These are phyloP conservation scores for Apiotrichum sp. DNA, from an alignment of 1,284 basidiomycete species.

Conservation along the genomic window DNA sequence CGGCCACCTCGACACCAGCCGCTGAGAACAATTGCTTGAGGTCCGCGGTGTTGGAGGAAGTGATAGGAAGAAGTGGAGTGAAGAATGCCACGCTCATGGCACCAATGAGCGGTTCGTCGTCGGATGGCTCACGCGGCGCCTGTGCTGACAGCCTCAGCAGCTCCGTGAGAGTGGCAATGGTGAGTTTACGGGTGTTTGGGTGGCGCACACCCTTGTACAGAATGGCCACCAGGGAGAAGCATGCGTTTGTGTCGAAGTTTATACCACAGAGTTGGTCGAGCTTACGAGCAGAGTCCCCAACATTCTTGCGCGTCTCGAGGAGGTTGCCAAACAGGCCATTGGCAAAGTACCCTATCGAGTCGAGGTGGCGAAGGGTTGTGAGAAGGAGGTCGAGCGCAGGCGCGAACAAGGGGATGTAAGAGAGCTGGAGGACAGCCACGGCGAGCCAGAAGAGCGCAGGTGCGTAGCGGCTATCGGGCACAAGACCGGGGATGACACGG, in stretches of 20 bases:
- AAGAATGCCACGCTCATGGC: constrained; percentile 71
- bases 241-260: constrained; percentile 71
- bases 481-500: constrained; percentile 65
- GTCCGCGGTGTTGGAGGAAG: constrained; percentile 55
- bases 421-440: constrained; percentile 69
- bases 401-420: constrained; percentile 64
- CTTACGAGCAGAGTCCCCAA: constrained; percentile 64
- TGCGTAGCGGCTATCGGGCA: constrained; percentile 64
- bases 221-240: constrained; percentile 71
- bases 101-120: constrained; percentile 46
- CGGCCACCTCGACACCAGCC: constrained; percentile 54
- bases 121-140: constrained; percentile 26
- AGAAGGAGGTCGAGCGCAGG: constrained; percentile 63
- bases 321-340: constrained; percentile 52
- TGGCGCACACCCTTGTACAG: constrained; percentile 80
- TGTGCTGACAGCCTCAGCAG: constrained; percentile 51
- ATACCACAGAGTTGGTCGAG: constrained; percentile 67
- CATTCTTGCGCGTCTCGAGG: constrained; percentile 58
- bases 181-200: constrained; percentile 53
- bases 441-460: constrained; percentile 77
- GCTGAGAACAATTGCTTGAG: constrained; percentile 56
- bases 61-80: constrained; percentile 66
- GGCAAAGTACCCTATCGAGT: constrained; percentile 50
- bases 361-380: constrained; percentile 49
- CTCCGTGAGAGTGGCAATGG: constrained; percentile 29